These are phyloP conservation scores for Antitrichia curtipendula DNA, from an alignment of 225 moss, liverwort and hornwort species.

Conservation along the genomic window DNA sequence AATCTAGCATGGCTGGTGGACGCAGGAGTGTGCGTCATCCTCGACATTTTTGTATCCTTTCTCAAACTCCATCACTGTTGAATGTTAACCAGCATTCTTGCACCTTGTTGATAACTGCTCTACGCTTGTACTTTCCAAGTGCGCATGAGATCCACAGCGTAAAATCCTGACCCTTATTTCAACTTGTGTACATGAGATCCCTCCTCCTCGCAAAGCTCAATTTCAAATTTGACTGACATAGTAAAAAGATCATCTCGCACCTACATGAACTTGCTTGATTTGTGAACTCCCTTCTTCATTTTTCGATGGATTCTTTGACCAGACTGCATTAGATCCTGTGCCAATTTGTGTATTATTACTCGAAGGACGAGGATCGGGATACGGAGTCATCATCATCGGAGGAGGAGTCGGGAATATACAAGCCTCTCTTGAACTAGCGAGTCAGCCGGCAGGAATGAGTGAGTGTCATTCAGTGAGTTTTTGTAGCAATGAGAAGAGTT, in stretches of 20 bases:
- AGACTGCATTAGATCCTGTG: conserved; percentile 36
- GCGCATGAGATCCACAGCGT: not conserved
- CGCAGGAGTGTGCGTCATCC: conserved; percentile 60
- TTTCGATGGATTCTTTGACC: not conserved
- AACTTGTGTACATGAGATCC: not conserved
- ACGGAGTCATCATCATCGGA: not conserved
- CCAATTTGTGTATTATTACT: conserved; percentile 67
- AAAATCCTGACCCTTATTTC: not conserved
- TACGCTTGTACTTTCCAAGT: not conserved
- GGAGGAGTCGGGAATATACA: conserved; percentile 16
- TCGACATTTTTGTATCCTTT: conserved; percentile 73
- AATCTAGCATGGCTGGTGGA: conserved; percentile 88
- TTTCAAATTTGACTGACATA: not conserved
- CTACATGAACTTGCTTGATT: too few species aligned
- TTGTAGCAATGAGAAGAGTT: not conserved
- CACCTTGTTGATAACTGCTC: not conserved
- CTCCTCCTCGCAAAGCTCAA: not conserved
- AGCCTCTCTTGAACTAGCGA: not conserved
- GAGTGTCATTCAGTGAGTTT: not conserved
- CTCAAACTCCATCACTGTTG: not conserved
- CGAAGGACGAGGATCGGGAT: not conserved
- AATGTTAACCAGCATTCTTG: not conserved
- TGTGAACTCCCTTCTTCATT: not conserved
- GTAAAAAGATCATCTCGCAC: not conserved
- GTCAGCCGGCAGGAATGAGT: not conserved